These are phyloP conservation scores for Lippia alba DNA, from an alignment of 305 asterid genomes.

Conservation along the genomic window DNA sequence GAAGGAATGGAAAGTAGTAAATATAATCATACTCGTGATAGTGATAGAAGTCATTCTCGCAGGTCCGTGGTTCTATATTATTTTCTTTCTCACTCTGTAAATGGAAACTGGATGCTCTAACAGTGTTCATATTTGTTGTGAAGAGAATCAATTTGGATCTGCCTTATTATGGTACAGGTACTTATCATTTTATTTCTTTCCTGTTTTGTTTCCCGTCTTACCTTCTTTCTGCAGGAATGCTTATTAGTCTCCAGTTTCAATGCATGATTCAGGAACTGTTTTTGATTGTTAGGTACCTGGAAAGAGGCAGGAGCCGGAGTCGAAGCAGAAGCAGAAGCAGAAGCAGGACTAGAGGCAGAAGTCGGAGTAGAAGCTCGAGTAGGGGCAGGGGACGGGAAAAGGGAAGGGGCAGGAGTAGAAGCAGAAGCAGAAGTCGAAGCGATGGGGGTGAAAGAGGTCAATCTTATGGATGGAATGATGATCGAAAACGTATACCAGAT, in stretches of 20 bases:
- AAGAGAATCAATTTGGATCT: conserved; percentile 16
- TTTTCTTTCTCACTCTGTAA: conserved; percentile 7
- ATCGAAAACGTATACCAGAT: conserved; percentile 54
- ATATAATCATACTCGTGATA: conserved; percentile 50
- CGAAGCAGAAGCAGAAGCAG: conserved; percentile 49
- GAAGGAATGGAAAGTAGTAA: conserved; percentile 59
- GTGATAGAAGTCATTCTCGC: conserved; percentile 57
- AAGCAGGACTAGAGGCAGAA: conserved; percentile 41
- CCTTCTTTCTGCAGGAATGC: conserved; percentile 9
- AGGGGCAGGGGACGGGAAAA: conserved; percentile 48
- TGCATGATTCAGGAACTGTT: not conserved
- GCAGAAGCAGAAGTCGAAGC: conserved; percentile 62
- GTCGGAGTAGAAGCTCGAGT: conserved; percentile 45
- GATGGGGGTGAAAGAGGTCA: conserved; percentile 46
- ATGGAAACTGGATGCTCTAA: conserved; percentile 18
- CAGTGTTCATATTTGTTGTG: conserved; percentile 11
- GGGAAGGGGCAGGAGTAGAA: conserved; percentile 44
- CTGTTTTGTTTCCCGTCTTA: too few species aligned
- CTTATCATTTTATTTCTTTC: not conserved
- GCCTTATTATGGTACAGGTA: conserved; percentile 29
- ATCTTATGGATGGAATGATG: conserved; percentile 58
- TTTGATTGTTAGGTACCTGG: conserved; percentile 44
- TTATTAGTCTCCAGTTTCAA: conserved; percentile 3
- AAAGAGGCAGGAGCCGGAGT: conserved; percentile 52
- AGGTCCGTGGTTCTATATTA: conserved; percentile 52